Evolutionary conservation across 139 green algal species (phyloP), one percentile per base, ranked within the genome.

Genomic region (Coelastrella sp.): DNA sequence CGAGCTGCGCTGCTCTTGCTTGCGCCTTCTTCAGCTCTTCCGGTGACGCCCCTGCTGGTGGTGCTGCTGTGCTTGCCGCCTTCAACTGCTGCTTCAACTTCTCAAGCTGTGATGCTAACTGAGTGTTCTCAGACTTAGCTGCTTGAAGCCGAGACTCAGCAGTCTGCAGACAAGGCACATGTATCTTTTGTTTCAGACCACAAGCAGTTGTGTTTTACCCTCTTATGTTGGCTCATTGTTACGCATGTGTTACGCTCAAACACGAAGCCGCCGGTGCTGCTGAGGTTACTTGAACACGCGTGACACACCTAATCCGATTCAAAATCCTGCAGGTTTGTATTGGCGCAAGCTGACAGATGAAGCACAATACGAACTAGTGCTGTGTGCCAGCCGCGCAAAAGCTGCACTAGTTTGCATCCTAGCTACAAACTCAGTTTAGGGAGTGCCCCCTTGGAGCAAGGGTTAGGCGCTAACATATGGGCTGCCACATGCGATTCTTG

Each of bases 51-150:
- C 56, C 85, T 22, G 85, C 73, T 7, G 13, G 56, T 16, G 71
- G 19, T 58, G 74, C 86, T 80, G 85, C 84, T 16, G 84, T 61
- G 19, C 57, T 23, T 59, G 85, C 73, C 32, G 10, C 61, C 20
- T 73, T 14, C 73, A 90, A 19, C 85, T 90, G 85, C 85, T 90
- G 85, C 85, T 76, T 54, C 71, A 83, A 32, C 4, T 19, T 47
- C 8, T 61, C 20, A 7, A 90, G 73, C 85, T 90, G 85, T 11
- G 8, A 23, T 4, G 14, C 13, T 3, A 90, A 56, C 7, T 6
- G 4, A 57, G 13, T 66, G 85, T 90, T 90, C n/a, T 83, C 85
- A 22, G 54, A n/a, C 73, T 82, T 60, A 5, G 83, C 71, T 13
- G 66, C 17, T 47, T 79, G 23, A 5, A 88, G 83, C 83, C 64